phyloP scores from a whole-genome alignment of 129 eudicot species.

The Centaurea solstitialis region DNA sequence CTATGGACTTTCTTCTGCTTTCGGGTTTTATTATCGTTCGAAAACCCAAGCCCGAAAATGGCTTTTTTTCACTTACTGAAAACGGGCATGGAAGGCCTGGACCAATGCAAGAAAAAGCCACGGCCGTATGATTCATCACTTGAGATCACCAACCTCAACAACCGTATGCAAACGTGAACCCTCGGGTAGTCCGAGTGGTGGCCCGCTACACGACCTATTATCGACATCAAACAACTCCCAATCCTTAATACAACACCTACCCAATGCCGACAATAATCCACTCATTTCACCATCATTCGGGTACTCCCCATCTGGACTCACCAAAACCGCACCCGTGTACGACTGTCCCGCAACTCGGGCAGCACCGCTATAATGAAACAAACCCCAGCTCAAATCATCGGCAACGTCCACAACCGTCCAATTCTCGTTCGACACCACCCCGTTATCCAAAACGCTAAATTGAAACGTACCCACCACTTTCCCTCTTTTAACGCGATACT shows the following conservation, averaged over 20 bases:
- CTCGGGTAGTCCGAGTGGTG: conserved; percentile 82
- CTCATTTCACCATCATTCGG: conserved; percentile 49
- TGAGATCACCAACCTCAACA: conserved; percentile 19
- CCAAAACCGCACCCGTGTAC: conserved; percentile 91
- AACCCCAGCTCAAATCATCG: conserved; percentile 90
- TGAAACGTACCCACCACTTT: conserved; percentile 66
- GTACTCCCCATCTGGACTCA: conserved; percentile 73
- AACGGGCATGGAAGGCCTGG: neutral
- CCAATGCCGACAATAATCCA: conserved; percentile 57
- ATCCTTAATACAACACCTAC: conserved; percentile 66
- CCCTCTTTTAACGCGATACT: conserved; percentile 87
- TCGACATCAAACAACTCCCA: conserved; percentile 92
- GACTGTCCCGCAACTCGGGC: conserved; percentile 95
- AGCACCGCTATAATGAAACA: conserved; percentile 97
- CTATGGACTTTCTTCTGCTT: no score
- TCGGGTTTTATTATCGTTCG: no score
- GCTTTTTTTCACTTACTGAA: no score
- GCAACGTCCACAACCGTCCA: conserved; percentile 93
- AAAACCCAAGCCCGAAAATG: no score
- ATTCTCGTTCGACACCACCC: conserved; percentile 87
- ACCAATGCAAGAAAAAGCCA: no score
- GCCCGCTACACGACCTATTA: conserved; percentile 63
- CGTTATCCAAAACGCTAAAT: conserved; percentile 94
- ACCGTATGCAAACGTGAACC: conserved; percentile 67
- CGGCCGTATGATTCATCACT: neutral